Percentiles rank a stretch among this genome's conserved stretches.
phyloP scores from a whole-genome alignment of 164 flowering plant genomes.

The Stephania cephalantha region DNA sequence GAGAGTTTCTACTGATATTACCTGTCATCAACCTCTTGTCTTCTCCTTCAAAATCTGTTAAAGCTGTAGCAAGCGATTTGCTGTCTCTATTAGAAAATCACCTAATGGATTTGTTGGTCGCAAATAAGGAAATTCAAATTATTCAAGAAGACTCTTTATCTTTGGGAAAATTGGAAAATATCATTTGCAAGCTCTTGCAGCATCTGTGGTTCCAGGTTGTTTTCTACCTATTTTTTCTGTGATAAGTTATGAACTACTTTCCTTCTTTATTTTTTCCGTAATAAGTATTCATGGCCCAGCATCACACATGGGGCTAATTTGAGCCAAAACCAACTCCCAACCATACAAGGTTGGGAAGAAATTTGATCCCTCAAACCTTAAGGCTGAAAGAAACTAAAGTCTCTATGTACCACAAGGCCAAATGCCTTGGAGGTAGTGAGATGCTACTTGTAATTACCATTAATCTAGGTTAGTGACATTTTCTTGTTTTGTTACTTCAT shows the following conservation, averaged over 20 bases:
- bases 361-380: too few relatives aligned
- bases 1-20: slow-evolving; percentile 62
- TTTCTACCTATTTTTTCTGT: slow-evolving; percentile 4
- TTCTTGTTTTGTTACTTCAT: too few relatives aligned
- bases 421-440: too few relatives aligned
- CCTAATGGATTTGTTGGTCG: slow-evolving; percentile 22
- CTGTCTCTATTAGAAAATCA: slow-evolving; percentile 48
- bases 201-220: slow-evolving; percentile 75
- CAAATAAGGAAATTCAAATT: slow-evolving; percentile 19
- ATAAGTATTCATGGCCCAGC: too few relatives aligned
- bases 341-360: too few relatives aligned
- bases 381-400: too few relatives aligned
- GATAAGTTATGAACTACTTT: neutral
- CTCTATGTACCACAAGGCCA: too few relatives aligned
- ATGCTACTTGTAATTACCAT: too few relatives aligned
- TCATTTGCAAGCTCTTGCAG: slow-evolving; percentile 47
- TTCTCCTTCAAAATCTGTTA: slow-evolving; percentile 70
- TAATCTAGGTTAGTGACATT: too few relatives aligned
- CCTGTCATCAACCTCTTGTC: slow-evolving; percentile 68
- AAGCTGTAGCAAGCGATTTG: slow-evolving; percentile 58
- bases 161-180: slow-evolving; percentile 40
- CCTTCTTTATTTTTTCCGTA: too few relatives aligned
- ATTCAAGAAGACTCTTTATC: slow-evolving; percentile 23
- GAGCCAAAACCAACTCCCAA: too few relatives aligned
- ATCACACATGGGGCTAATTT: too few relatives aligned